Evolutionary conservation across 345 rosid species (phyloP).

Genomic region (Xanthoceras sorbifolium): DNA sequence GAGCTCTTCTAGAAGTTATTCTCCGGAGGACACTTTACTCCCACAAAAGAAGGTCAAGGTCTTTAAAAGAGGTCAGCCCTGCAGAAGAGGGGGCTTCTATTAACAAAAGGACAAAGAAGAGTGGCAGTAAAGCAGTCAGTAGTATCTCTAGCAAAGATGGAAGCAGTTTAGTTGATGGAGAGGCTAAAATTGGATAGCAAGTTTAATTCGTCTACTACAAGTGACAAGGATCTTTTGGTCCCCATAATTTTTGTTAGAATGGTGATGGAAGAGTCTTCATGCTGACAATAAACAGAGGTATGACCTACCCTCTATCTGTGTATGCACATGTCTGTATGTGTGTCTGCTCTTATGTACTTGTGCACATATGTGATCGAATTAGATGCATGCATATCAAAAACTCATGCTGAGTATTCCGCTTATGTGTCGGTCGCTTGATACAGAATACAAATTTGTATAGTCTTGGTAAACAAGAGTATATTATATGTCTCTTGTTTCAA

Average conservation of each 20-base stretch:
- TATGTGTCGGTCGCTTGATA: neutral
- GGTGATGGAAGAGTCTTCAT: conserved; percentile 26
- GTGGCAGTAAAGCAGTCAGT: conserved; percentile 37
- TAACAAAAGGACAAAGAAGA: conserved; percentile 43
- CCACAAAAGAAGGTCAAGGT: conserved; percentile 65
- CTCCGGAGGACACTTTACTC: conserved; percentile 38
- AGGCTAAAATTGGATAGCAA: conserved; percentile 56
- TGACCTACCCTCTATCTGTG: conserved; percentile 1
- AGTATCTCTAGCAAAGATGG: conserved; percentile 38
- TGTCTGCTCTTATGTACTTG: neutral
- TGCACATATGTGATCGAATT: neutral
- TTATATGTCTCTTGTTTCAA: neutral
- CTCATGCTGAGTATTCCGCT: neutral
- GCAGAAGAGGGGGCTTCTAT: conserved; percentile 37
- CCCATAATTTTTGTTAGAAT: conserved; percentile 15
- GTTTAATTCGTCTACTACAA: neutral
- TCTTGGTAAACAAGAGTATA: neutral
- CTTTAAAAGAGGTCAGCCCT: conserved; percentile 50
- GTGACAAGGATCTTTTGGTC: conserved; percentile 19
- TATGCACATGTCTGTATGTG: neutral
- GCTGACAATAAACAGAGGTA: conserved; percentile 24
- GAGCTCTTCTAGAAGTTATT: conserved; percentile 38
- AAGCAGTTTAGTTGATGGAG: conserved; percentile 60
- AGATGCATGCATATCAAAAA: neutral
- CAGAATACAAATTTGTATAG: neutral